Conservation (phyloP, 345 rosid species). For the Laguncularia racemosa region DNA sequence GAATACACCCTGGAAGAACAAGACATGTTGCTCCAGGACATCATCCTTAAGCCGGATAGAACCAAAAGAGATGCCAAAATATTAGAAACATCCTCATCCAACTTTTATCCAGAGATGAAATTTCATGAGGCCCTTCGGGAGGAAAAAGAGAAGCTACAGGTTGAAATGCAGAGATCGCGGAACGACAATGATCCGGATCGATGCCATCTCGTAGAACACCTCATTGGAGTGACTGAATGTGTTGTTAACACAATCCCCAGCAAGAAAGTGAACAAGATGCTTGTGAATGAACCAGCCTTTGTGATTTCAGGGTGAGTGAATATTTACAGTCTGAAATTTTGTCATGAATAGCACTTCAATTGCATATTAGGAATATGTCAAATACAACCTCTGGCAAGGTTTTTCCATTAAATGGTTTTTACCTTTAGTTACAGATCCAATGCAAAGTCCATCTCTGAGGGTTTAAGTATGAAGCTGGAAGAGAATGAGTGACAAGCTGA, state of each 20-base stretch:
- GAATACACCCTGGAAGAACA: slow-evolving; percentile 81
- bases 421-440: slow-evolving; percentile 23
- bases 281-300: slow-evolving; percentile 23
- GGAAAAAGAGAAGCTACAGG: slow-evolving; percentile 67
- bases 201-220: slow-evolving; percentile 74
- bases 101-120: slow-evolving; percentile 62
- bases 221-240: slow-evolving; percentile 66
- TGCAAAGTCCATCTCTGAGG: slow-evolving; percentile 12
- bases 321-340: background rate
- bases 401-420: background rate
- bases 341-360: background rate
- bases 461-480: slow-evolving; percentile 6
- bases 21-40: slow-evolving; percentile 64
- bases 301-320: slow-evolving; percentile 19
- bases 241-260: slow-evolving; percentile 21
- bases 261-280: slow-evolving; percentile 22
- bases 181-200: slow-evolving; percentile 57
- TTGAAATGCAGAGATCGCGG: slow-evolving; percentile 65
- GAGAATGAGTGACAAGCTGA: slow-evolving; percentile 78
- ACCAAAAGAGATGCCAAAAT: slow-evolving; percentile 46
- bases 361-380: background rate
- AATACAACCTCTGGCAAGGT: background rate
- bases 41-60: slow-evolving; percentile 63
- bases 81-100: slow-evolving; percentile 66
- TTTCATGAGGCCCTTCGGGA: slow-evolving; percentile 65